phyloP scores from a whole-genome alignment of 2,329 filamentous ascomycete species.

The Cladophialophora chaetospira region DNA sequence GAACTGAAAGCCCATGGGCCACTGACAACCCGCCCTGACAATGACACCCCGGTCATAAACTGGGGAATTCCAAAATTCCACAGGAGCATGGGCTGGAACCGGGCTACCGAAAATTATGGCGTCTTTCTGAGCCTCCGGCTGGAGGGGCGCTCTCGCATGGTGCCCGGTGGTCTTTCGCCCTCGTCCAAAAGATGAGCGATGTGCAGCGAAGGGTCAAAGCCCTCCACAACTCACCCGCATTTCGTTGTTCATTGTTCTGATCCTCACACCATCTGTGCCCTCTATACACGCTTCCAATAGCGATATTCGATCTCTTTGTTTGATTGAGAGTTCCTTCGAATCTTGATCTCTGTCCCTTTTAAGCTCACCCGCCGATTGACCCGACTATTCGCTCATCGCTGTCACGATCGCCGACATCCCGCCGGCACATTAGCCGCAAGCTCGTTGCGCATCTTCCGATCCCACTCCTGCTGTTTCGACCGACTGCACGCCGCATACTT shows the following conservation, averaged over 20 bases:
- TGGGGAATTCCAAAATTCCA: conserved; percentile 2
- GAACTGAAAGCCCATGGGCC: conserved; percentile 1
- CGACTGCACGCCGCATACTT: neutral
- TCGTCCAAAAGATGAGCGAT: neutral
- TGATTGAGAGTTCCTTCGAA: too few species aligned
- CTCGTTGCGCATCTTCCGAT: neutral
- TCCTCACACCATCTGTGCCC: neutral
- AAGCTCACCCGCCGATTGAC: neutral
- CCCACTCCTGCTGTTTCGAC: neutral
- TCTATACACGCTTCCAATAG: neutral
- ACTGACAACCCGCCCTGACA: conserved; percentile 2
- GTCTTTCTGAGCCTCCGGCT: neutral
- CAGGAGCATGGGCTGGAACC: conserved; percentile 1
- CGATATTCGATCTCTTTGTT: neutral
- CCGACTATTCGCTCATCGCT: neutral
- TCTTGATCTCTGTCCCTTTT: neutral
- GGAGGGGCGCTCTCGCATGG: conserved; percentile 1
- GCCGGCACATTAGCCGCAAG: neutral
- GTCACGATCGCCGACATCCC: neutral
- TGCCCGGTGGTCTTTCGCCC: neutral
- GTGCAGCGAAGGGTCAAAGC: neutral
- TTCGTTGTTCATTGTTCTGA: neutral
- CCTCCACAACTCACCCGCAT: conserved; percentile 9
- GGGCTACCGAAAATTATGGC: conserved; percentile 1
- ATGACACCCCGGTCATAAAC: neutral